Conservation (phyloP, 2,329 filamentous ascomycete genomes). For the Paecilomyces sp. region DNA sequence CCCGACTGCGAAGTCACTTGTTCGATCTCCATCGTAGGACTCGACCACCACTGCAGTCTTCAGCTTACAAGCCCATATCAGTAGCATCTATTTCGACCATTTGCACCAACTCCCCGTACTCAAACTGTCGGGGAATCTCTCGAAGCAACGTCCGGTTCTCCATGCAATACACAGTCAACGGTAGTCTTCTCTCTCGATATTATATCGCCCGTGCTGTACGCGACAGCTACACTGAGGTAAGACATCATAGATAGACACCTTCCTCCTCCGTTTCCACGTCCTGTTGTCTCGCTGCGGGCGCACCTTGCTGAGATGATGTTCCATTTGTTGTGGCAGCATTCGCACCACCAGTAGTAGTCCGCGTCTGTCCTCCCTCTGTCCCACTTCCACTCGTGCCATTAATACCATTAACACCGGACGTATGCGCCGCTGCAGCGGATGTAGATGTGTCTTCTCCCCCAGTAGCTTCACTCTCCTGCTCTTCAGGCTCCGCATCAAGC, state of each 20-base stretch:
- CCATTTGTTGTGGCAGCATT: neutral
- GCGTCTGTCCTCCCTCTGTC: constrained; percentile 1
- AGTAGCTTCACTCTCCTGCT: constrained; percentile 19
- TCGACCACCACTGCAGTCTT: neutral
- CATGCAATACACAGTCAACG: neutral
- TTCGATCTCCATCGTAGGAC: neutral
- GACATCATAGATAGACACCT: constrained; percentile 36
- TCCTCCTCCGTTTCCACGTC: constrained; percentile 25
- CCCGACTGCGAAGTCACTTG: neutral
- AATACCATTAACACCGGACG: constrained; percentile 15
- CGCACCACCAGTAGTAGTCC: neutral
- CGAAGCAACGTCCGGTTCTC: neutral
- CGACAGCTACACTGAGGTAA: neutral
- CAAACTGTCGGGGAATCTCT: neutral
- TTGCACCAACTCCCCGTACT: neutral
- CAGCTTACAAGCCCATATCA: neutral
- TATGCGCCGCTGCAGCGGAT: neutral
- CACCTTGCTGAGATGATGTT: neutral
- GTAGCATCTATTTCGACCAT: neutral
- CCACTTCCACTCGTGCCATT: neutral
- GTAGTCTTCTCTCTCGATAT: neutral
- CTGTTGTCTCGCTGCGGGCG: neutral
- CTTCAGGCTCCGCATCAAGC: constrained; percentile 18
- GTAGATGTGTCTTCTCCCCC: neutral
- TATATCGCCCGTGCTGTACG: neutral